Percentiles rank a stretch among this genome's conserved stretches.
Evolutionary conservation across 352 stramenopile genomes (phyloP).

Genomic region (Globisporangium takayamanum): DNA sequence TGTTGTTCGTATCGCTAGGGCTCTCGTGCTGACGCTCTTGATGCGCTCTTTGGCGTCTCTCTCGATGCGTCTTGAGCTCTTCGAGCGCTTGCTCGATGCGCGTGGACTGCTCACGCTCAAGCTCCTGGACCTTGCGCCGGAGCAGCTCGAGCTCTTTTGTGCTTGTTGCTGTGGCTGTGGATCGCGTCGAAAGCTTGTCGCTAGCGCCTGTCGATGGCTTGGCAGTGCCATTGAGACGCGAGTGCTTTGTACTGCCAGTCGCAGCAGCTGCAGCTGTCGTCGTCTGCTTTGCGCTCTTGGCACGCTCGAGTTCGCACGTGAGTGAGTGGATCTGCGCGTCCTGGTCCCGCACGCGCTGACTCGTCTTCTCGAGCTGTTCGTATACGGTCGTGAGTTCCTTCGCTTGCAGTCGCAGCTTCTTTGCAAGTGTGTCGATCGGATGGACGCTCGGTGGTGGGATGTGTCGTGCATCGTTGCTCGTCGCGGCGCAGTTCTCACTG

Average conservation of each 20-base stretch:
- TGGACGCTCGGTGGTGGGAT: slow-evolving; percentile 13
- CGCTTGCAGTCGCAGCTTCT: slow-evolving; percentile 68
- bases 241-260: neutral
- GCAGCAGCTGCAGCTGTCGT: neutral
- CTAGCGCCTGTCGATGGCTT: neutral
- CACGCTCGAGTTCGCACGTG: slow-evolving; percentile 35
- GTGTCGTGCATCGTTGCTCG: neutral
- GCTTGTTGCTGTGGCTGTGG: neutral
- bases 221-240: neutral
- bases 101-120: slow-evolving; percentile 17
- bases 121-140: slow-evolving; percentile 32
- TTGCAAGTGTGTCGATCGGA: slow-evolving; percentile 59
- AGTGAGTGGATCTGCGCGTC: slow-evolving; percentile 35
- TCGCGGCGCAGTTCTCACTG: neutral
- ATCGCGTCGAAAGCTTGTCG: neutral
- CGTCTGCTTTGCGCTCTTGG: neutral
- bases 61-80: slow-evolving; percentile 23
- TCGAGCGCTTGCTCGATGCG: slow-evolving; percentile 21
- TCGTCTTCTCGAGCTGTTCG: slow-evolving; percentile 60
- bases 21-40: slow-evolving; percentile 23
- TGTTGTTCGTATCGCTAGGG: slow-evolving; percentile 21
- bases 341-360: slow-evolving; percentile 28
- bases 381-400: slow-evolving; percentile 65
- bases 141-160: slow-evolving; percentile 23
- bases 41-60: slow-evolving; percentile 16